Percentiles rank a stretch among this genome's conserved stretches.
Conservation (phyloP, 2,329 filamentous ascomycete species). For the Orbilia javanica region DNA sequence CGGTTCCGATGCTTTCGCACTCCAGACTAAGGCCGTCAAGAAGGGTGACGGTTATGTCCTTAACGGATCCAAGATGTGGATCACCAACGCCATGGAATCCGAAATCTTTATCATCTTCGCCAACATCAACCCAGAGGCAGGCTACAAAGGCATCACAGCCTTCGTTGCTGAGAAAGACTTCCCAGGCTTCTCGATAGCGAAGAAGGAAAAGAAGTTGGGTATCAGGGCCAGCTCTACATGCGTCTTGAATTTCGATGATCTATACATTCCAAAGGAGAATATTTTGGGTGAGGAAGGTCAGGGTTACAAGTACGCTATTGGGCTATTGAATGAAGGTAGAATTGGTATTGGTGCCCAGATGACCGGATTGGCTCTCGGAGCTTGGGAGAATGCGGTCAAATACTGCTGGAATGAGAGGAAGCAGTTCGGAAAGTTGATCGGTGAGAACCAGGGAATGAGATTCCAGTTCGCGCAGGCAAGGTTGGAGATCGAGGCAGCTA, state of each 20-base stretch:
- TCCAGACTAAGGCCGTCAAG: constrained; percentile 89
- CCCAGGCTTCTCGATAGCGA: constrained; percentile 91
- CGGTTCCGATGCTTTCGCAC: constrained; percentile 94
- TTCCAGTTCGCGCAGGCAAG: constrained; percentile 97
- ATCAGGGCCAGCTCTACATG: constrained; percentile 97
- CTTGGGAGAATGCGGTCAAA: constrained; percentile 92
- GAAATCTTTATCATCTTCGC: constrained; percentile 98
- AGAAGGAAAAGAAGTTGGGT: constrained; percentile 99
- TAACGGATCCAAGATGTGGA: constrained; percentile 98
- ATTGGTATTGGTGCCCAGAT: constrained; percentile 99
- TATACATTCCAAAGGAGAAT: constrained; percentile 88
- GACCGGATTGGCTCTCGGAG: constrained; percentile 93
- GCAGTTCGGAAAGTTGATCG: constrained; percentile 93
- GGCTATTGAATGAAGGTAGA: constrained; percentile 91
- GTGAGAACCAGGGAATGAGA: constrained; percentile 99
- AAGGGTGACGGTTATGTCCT: constrained; percentile 82
- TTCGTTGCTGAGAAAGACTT: constrained; percentile 93
- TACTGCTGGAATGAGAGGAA: constrained; percentile 99
- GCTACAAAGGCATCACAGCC: constrained; percentile 96
- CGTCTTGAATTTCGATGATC: constrained; percentile 97
- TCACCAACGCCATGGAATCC: constrained; percentile 95
- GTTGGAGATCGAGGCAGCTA: constrained; percentile 90
- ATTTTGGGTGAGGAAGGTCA: constrained; percentile 88
- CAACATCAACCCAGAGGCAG: constrained; percentile 90
- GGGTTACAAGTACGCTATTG: constrained; percentile 98